A percentile compares a stretch with the other conserved stretches of the same genome.
These are phyloP conservation scores for Porogramme epimiltina DNA, from an alignment of 1,284 basidiomycete genomes.

Conservation along the genomic window DNA sequence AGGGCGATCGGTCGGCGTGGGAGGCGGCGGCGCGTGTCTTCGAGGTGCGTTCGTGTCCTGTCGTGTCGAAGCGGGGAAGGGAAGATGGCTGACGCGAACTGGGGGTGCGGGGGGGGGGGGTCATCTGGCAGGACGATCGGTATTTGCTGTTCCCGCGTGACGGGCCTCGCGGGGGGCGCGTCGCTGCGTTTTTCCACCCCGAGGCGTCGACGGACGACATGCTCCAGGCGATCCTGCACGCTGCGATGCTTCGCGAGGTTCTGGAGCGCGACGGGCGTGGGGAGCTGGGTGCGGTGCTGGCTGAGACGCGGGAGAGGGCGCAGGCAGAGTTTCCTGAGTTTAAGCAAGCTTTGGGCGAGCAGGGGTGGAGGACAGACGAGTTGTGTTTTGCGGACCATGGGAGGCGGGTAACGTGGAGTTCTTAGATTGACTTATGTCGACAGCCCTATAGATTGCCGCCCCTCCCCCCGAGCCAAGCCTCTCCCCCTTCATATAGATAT, in stretches of 20 bases:
- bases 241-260: slow-evolving; percentile 24
- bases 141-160: slow-evolving; percentile 31
- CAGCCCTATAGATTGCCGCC: neutral
- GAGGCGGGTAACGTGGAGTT: slow-evolving; percentile 29
- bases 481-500: no score
- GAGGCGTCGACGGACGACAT: slow-evolving; percentile 31
- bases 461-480: no score
- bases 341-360: slow-evolving; percentile 23
- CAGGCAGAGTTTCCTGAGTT: slow-evolving; percentile 24
- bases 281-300: slow-evolving; percentile 8
- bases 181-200: slow-evolving; percentile 30
- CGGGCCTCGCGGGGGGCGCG: slow-evolving; percentile 9
- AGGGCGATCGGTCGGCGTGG: slow-evolving; percentile 24
- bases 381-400: slow-evolving; percentile 33
- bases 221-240: slow-evolving; percentile 30
- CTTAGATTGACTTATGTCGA: neutral
- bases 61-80: neutral
- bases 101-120: slow-evolving; percentile 10
- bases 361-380: slow-evolving; percentile 33
- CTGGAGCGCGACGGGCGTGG: slow-evolving; percentile 2
- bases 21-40: slow-evolving; percentile 27
- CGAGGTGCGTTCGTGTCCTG: slow-evolving; percentile 16
- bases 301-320: slow-evolving; percentile 20
- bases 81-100: no score
- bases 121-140: slow-evolving; percentile 25